Evolutionary conservation across 352 stramenopile genomes (phyloP).

Genomic region (Pythium graminicola): DNA sequence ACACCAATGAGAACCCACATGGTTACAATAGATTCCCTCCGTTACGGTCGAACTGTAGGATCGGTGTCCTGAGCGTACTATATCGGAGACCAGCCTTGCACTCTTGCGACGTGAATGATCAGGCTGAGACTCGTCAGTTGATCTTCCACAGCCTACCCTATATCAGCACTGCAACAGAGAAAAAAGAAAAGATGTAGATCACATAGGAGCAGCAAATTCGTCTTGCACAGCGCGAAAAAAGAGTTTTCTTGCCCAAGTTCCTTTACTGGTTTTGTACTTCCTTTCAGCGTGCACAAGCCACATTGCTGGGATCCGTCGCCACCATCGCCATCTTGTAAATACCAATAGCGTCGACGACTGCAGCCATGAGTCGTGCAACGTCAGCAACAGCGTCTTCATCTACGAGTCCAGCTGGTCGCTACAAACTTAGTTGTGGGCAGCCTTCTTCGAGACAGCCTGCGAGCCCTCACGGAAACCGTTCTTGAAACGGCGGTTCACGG

Average conservation of each 20-base stretch:
- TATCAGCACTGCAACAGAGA: neutral
- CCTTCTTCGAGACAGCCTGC: conserved; percentile 83
- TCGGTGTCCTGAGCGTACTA: too few relatives aligned
- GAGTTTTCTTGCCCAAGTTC: conserved; percentile 24
- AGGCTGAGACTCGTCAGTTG: too few relatives aligned
- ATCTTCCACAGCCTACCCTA: too few relatives aligned
- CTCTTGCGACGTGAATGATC: too few relatives aligned
- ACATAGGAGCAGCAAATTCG: neutral
- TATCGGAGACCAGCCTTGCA: too few relatives aligned
- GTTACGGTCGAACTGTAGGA: too few relatives aligned
- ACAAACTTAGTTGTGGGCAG: conserved; percentile 84
- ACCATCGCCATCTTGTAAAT: neutral
- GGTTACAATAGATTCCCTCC: too few relatives aligned
- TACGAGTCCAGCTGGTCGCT: conserved; percentile 16
- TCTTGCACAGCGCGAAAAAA: conserved; percentile 25
- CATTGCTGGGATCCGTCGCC: conserved; percentile 4
- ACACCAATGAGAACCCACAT: too few relatives aligned
- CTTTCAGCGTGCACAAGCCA: conserved; percentile 17
- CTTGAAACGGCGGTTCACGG: conserved; percentile 97
- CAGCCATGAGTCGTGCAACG: conserved; percentile 2
- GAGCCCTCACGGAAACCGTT: conserved; percentile 98
- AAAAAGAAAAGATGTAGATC: neutral
- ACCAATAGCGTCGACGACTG: conserved; percentile 1
- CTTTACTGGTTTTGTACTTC: conserved; percentile 28
- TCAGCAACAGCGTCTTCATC: conserved; percentile 27